These are phyloP conservation scores for Teunomyces panamensis DNA, from an alignment of 805 yeast species.

Conservation along the genomic window DNA sequence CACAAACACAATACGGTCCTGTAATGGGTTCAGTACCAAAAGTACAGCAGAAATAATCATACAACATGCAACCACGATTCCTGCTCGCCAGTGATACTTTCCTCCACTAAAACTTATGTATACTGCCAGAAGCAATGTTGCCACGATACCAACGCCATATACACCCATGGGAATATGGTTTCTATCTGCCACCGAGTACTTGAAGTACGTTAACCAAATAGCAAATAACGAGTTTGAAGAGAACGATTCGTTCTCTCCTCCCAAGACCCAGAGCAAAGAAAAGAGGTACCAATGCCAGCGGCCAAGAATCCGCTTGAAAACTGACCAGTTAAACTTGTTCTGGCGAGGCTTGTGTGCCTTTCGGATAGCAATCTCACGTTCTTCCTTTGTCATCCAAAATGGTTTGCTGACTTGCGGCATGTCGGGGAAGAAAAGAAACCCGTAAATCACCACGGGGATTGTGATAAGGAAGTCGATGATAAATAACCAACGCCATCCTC, in stretches of 20 bases:
- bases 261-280: conserved; percentile 49
- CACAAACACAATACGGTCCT: conserved; percentile 40
- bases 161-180: conserved; percentile 57
- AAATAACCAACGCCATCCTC: conserved; percentile 48
- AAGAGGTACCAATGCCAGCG: conserved; percentile 60
- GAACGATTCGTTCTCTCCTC: conserved; percentile 49
- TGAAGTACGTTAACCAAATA: conserved; percentile 41
- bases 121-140: conserved; percentile 42
- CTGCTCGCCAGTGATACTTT: conserved; percentile 51
- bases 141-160: conserved; percentile 48
- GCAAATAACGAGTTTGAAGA: conserved; percentile 47
- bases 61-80: conserved; percentile 40
- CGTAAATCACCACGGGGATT: conserved; percentile 54
- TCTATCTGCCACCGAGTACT: conserved; percentile 42
- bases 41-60: conserved; percentile 48
- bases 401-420: conserved; percentile 40
- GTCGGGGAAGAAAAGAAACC: conserved; percentile 59
- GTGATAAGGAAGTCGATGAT: conserved; percentile 60
- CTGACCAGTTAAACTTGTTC: conserved; percentile 25
- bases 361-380: conserved; percentile 37
- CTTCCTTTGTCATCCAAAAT: conserved; percentile 40
- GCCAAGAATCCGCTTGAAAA: conserved; percentile 37
- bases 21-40: conserved; percentile 40
- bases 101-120: conserved; percentile 43
- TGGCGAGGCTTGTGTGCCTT: conserved; percentile 20